A percentile compares a stretch with the other conserved stretches of the same genome.
Conservation (phyloP, 1,284 basidiomycete species). For the Mycena citricolor region DNA sequence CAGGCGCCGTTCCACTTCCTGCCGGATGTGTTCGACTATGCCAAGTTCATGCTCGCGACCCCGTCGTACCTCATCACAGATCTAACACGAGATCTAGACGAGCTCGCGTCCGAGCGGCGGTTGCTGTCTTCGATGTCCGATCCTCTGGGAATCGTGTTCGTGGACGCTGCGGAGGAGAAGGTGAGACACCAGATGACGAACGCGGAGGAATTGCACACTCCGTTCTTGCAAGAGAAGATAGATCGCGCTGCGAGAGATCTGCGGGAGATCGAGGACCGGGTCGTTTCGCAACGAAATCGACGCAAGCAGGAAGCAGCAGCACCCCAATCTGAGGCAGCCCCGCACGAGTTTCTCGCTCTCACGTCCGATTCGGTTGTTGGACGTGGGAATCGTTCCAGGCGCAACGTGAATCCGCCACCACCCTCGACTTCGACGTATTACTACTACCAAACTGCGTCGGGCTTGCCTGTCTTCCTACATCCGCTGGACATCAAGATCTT, state of each 20-base stretch:
- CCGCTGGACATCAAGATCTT: conserved; percentile 96
- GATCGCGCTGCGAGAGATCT: conserved; percentile 63
- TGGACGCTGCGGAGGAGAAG: conserved; percentile 77
- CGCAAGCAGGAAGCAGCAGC: conserved; percentile 35
- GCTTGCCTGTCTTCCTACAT: conserved; percentile 90
- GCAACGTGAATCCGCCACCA: conserved; percentile 80
- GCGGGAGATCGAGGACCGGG: conserved; percentile 51
- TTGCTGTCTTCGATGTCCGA: conserved; percentile 67
- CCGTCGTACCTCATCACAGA: conserved; percentile 79
- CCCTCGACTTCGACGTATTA: conserved; percentile 84
- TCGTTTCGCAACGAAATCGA: conserved; percentile 38
- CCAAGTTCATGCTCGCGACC: conserved; percentile 96
- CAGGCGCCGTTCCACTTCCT: conserved; percentile 95
- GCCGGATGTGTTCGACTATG: conserved; percentile 86
- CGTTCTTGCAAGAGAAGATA: conserved; percentile 52
- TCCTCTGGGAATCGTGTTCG: conserved; percentile 75
- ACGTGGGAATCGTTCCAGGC: conserved; percentile 52
- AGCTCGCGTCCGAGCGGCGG: conserved; percentile 69
- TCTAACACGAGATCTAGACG: conserved; percentile 73
- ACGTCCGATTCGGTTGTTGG: conserved; percentile 28
- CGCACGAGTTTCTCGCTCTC: conserved; percentile 55
- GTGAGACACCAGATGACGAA: conserved; percentile 78
- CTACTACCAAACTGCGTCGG: conserved; percentile 94
- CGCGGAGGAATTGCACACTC: conserved; percentile 72
- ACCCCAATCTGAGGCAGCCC: conserved; percentile 36